These are phyloP conservation scores for Endotrypanum monterogeii DNA, from an alignment of 208 protist genomes.

Conservation along the genomic window DNA sequence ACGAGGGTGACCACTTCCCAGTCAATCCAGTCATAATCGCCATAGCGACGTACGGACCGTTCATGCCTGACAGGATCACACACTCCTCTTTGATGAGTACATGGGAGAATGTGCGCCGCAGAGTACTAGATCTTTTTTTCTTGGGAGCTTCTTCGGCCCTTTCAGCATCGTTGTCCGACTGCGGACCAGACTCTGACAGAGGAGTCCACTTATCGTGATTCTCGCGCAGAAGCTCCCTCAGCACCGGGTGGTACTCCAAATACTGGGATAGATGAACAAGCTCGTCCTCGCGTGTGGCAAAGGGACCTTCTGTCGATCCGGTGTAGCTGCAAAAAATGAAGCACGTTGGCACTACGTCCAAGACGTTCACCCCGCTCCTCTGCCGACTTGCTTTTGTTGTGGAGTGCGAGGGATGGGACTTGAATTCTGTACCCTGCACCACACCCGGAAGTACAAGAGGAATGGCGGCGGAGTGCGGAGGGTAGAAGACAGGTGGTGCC, in stretches of 20 bases:
- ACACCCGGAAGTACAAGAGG: constrained; percentile 37
- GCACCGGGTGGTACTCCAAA: constrained; percentile 20
- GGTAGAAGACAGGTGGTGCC: constrained; percentile 50
- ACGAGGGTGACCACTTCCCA: neutral
- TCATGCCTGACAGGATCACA: constrained; percentile 20
- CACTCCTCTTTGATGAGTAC: constrained; percentile 13
- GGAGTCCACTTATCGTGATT: constrained; percentile 6
- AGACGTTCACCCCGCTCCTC: neutral
- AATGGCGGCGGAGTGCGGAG: constrained; percentile 42
- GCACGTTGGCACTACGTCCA: neutral
- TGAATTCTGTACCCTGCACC: constrained; percentile 13
- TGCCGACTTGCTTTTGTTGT: neutral
- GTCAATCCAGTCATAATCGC: constrained; percentile 16
- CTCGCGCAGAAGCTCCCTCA: constrained; percentile 7
- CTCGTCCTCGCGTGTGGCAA: constrained; percentile 1
- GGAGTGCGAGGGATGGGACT: neutral
- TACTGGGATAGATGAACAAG: constrained; percentile 5
- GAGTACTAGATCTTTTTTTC: neutral
- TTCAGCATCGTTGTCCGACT: neutral
- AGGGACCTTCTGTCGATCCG: neutral
- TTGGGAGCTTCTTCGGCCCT: neutral
- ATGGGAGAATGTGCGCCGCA: constrained; percentile 18
- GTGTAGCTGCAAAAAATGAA: constrained; percentile 31
- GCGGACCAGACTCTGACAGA: neutral
- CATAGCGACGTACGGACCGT: constrained; percentile 23